Evolutionary conservation across 805 yeast species (phyloP).

Genomic region (Candida pseudofarinosa): DNA sequence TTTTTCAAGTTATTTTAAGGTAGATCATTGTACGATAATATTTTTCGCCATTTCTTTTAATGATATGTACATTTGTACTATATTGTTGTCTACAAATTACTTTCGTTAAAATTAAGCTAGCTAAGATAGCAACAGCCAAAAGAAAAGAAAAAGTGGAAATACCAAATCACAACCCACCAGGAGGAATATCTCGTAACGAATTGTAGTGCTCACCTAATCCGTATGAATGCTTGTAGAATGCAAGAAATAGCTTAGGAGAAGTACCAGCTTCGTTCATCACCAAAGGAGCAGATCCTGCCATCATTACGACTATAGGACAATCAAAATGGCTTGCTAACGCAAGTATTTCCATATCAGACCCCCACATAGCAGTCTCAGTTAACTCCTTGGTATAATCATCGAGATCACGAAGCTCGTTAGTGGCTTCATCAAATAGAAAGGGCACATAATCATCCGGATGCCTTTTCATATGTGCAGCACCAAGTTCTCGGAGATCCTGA

Average conservation of each 20-base stretch:
- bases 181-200: slow-evolving; percentile 40
- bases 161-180: neutral
- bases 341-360: slow-evolving; percentile 87
- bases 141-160: too few relatives aligned
- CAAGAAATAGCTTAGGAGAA: slow-evolving; percentile 57
- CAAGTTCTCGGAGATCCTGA: slow-evolving; percentile 54
- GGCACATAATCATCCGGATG: slow-evolving; percentile 75
- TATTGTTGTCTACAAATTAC: too few relatives aligned
- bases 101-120: too few relatives aligned
- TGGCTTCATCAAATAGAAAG: slow-evolving; percentile 75
- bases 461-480: slow-evolving; percentile 62
- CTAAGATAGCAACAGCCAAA: too few relatives aligned
- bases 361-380: slow-evolving; percentile 87
- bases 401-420: slow-evolving; percentile 59
- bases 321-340: slow-evolving; percentile 72
- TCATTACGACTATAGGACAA: slow-evolving; percentile 70
- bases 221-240: slow-evolving; percentile 78
- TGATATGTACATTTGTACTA: too few relatives aligned
- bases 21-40: too few relatives aligned
- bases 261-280: slow-evolving; percentile 56
- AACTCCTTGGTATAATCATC: slow-evolving; percentile 66
- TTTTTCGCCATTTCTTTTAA: too few relatives aligned
- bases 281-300: slow-evolving; percentile 71
- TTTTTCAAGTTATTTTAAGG: too few relatives aligned
- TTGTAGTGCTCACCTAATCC: slow-evolving; percentile 96